Evolutionary conservation across 495 filamentous ascomycete species (phyloP), one percentile per base, ranked within the genome.

Genomic region (Hypoxylon fragiforme): DNA sequence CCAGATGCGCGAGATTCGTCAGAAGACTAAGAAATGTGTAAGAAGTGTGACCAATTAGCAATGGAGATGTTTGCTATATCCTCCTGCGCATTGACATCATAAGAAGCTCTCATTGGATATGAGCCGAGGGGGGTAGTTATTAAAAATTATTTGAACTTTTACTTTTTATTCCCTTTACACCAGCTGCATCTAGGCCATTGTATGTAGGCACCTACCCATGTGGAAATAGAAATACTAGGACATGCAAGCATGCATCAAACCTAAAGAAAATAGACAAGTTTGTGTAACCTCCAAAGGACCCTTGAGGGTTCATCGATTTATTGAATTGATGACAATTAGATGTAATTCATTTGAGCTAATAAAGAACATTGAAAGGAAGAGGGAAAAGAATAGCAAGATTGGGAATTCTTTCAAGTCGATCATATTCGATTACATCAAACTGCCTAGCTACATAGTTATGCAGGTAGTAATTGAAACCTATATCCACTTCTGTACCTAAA

Each of bases 71-170:
- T 44, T 44, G 47, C 16, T 39, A 37, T 35, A 18, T 8, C 32
- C 37, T 41, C 40, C 47, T 56, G 58, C 26, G 44, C 24, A 21
- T 12, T 56, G 52, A 61, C 58, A 56, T 61, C 58, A 61, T 61
- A 55, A 41, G 16, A n/a, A n/a, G n/a, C n/a, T n/a, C n/a, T n/a
- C 9, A 9, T 9, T 28, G 4, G 24, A 4, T 39, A 21, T 20
- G 21, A 20, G 9, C 12, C 7, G 16, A 39, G 49, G 31, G 21
- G 18, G 40, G 48, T 50, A 24, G 19, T 50, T 19, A 41, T 37
- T 2, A 24, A 13, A 42, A n/a, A n/a, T n/a, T n/a, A n/a, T n/a
- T n/a, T n/a, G n/a, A n/a, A n/a, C n/a, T n/a, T n/a, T n/a, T n/a
- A n/a, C n/a, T n/a, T n/a, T n/a, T n/a, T n/a, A n/a, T n/a, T n/a